phyloP scores from a whole-genome alignment of 1,284 basidiomycete genomes.

The Coniferiporia weirii region DNA sequence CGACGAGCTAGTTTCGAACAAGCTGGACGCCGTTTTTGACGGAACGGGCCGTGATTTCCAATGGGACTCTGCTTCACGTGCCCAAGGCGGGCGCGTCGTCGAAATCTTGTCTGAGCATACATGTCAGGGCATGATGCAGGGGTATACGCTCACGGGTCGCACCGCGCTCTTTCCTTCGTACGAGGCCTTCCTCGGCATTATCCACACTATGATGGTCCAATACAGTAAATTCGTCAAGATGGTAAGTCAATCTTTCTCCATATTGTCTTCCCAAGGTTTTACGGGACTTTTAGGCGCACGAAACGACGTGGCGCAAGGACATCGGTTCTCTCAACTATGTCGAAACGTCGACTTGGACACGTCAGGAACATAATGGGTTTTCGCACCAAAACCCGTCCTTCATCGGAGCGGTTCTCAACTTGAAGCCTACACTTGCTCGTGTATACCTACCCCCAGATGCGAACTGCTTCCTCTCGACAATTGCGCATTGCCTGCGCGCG shows the following conservation, averaged over 20 bases:
- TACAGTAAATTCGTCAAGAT: slow-evolving; percentile 85
- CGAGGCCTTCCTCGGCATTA: slow-evolving; percentile 80
- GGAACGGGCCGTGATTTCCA: slow-evolving; percentile 71
- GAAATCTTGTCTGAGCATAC: slow-evolving; percentile 89
- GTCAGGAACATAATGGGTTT: slow-evolving; percentile 77
- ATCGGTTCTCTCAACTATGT: slow-evolving; percentile 79
- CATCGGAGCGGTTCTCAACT: slow-evolving; percentile 74
- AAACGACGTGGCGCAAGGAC: slow-evolving; percentile 71
- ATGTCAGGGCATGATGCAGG: slow-evolving; percentile 83
- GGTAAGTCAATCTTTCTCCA: slow-evolving; percentile 29
- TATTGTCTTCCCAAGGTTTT: background rate
- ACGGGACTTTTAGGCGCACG: slow-evolving; percentile 38
- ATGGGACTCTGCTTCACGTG: slow-evolving; percentile 65
- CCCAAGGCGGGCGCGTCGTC: slow-evolving; percentile 70
- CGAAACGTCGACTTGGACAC: slow-evolving; percentile 82
- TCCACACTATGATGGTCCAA: slow-evolving; percentile 79
- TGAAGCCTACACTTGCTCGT: slow-evolving; percentile 70
- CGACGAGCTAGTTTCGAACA: slow-evolving; percentile 86
- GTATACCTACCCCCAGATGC: slow-evolving; percentile 90
- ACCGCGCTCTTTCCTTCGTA: slow-evolving; percentile 85
- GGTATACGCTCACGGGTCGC: slow-evolving; percentile 78
- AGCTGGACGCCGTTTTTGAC: slow-evolving; percentile 74
- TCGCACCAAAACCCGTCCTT: slow-evolving; percentile 86
- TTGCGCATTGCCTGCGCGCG: slow-evolving; percentile 77
- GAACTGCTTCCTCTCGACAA: slow-evolving; percentile 76